Conservation (phyloP, 305 asterid species). For the Solanum hybrid region DNA sequence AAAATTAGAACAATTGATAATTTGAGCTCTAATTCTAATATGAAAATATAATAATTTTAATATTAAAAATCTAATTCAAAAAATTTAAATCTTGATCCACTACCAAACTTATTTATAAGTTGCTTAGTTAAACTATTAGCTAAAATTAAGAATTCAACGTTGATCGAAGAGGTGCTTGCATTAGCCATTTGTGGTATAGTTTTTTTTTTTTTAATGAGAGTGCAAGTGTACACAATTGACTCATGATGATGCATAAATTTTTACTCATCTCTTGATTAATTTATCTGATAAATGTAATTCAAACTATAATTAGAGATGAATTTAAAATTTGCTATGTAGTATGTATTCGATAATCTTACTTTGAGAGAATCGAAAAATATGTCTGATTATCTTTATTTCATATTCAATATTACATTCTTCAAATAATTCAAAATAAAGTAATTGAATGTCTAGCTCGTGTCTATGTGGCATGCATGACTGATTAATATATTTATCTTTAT, state of each 20-base stretch:
- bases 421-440: not conserved
- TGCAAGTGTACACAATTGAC: not conserved
- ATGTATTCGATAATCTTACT: not conserved
- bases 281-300: rapidly evolving
- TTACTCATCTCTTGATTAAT: not conserved
- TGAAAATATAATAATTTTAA: not conserved
- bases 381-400: no score
- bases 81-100: no score
- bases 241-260: not conserved
- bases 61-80: not conserved
- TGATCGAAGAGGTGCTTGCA: not conserved
- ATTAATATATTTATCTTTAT: not conserved
- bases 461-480: not conserved
- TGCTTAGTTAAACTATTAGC: not conserved
- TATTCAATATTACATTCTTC: not conserved
- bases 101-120: not conserved
- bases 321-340: not conserved
- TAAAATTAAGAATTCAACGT: not conserved
- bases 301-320: not conserved
- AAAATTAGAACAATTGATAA: not conserved
- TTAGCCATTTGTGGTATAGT: not conserved
- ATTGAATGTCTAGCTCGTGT: not conserved
- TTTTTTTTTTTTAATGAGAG: not conserved
- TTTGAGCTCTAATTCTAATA: not conserved
- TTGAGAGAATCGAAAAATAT: not conserved